Base-by-base conservation (phyloP, 129 eudicot genomes). In the Pulicaria dysenterica region DNA sequence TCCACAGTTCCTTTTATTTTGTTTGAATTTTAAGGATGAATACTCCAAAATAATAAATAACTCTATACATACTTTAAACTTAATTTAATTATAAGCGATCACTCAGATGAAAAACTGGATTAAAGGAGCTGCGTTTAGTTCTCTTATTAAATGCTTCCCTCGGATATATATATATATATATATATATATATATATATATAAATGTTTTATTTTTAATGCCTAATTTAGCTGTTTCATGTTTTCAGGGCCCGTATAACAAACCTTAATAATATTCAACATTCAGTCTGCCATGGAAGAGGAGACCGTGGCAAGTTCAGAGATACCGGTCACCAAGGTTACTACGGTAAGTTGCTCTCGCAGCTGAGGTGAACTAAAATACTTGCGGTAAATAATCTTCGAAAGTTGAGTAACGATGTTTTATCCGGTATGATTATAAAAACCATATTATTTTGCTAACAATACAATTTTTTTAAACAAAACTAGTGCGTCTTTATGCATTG, bases 241-340 rank as follows among this genome's bases (percentile, higher is more conserved):
- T 75, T 45, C 58, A 75, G 65, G 60, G 65, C 49, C 38, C 54
- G 57, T 34, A 31, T 51, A 48, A 68, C 63, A 37, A n/a, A 14
- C 59, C 8, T 45, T 59, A 61, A 41, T 41, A 49, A 41, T 41
- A 49, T 50, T 49, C 71, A 50, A 11, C 67, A 40, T 62, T 41
- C 42, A 45, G 62, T 70, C 38, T 61, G 74, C 14, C 48, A 90
- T 91, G 97, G 90, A 83, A 69, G 92, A 70, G 39, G 95, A 75
- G 16, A 73, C 86, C 7, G 65, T 80, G 50, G 80, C 84, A 82
- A 83, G 70, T 73, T 55, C 83, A 39, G 85, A 82, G 77, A 58
- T 84, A 14, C 92, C 95, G 15, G 88, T 86, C 72, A 50, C 76
- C 70, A 88, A 82, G 86, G 79, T 62, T 31, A 62, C 39, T 3